A percentile compares a stretch with the other conserved stretches of the same genome.
Evolutionary conservation across 176 grass and related monocot species (phyloP).

Genomic region (Rhipidocladum racemiflorum): DNA sequence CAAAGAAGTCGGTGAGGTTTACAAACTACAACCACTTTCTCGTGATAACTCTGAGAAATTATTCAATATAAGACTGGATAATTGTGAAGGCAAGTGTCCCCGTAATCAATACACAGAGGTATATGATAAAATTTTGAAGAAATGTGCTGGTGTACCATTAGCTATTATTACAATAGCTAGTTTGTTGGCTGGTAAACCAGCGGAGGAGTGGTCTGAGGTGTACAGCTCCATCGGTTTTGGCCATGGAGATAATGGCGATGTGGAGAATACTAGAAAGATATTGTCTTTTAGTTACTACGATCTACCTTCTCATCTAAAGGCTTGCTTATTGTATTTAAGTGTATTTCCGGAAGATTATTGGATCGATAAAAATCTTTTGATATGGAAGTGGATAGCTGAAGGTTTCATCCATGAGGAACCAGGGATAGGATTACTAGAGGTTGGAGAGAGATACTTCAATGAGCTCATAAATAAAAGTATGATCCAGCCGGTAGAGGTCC

Average conservation of each 20-base stretch:
- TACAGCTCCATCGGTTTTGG: background rate
- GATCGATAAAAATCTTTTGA: background rate
- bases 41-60: background rate
- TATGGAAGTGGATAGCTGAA: slow-evolving; percentile 20
- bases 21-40: background rate
- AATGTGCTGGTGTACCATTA: slow-evolving; percentile 10
- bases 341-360: background rate
- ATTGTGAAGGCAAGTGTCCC: rapidly evolving
- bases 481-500: background rate
- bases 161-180: slow-evolving; percentile 10
- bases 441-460: background rate
- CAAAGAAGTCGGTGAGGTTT: background rate
- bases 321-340: background rate
- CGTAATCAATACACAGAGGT: background rate
- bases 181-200: background rate
- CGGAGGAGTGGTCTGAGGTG: background rate
- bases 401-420: background rate
- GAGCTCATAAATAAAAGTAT: slow-evolving; percentile 19
- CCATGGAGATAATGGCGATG: rapidly evolving
- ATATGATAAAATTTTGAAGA: background rate
- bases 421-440: background rate
- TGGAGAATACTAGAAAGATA: background rate
- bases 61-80: background rate
- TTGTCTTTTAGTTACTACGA: slow-evolving; percentile 6
- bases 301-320: background rate